Percentiles rank a stretch among this genome's conserved stretches.
phyloP scores from a whole-genome alignment of 768 basidiomycete genomes.

The Mycena haematopus region DNA sequence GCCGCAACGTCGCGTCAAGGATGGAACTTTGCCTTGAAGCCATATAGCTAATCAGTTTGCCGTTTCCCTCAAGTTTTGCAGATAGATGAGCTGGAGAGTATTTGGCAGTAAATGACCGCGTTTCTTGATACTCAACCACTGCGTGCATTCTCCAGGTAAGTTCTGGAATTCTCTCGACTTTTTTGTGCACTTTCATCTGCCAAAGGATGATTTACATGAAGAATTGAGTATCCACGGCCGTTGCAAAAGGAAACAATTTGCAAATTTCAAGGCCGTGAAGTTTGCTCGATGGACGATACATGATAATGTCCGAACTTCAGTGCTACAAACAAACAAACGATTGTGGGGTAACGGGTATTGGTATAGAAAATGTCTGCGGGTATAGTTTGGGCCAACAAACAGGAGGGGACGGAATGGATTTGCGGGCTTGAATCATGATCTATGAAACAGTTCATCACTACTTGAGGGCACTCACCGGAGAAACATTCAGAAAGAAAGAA shows the following conservation, averaged over 20 bases:
- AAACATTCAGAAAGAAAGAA: not conserved
- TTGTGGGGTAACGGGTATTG: conserved; percentile 7
- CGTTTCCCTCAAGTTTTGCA: not conserved
- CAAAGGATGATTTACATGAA: too few relatives aligned
- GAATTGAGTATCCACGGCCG: too few relatives aligned
- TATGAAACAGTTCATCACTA: not conserved
- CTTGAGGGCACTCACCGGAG: not conserved
- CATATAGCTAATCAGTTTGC: not conserved
- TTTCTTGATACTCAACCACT: not conserved
- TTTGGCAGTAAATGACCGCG: not conserved
- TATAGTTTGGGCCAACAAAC: not conserved
- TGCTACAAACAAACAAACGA: conserved; percentile 6
- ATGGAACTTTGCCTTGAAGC: not conserved
- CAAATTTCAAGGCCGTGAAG: too few relatives aligned
- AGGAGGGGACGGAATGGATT: too few relatives aligned
- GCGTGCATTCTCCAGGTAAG: not conserved
- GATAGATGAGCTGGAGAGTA: not conserved
- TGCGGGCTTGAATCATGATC: not conserved
- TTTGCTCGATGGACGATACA: not conserved
- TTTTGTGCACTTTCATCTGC: too few relatives aligned
- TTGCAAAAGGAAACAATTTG: too few relatives aligned
- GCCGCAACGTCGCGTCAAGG: not conserved
- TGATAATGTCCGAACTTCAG: not conserved
- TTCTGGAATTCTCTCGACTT: too few relatives aligned
- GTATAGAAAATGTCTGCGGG: conserved; percentile 23